Conservation (phyloP, 306 rosid genomes). For the Carpinus fangiana region DNA sequence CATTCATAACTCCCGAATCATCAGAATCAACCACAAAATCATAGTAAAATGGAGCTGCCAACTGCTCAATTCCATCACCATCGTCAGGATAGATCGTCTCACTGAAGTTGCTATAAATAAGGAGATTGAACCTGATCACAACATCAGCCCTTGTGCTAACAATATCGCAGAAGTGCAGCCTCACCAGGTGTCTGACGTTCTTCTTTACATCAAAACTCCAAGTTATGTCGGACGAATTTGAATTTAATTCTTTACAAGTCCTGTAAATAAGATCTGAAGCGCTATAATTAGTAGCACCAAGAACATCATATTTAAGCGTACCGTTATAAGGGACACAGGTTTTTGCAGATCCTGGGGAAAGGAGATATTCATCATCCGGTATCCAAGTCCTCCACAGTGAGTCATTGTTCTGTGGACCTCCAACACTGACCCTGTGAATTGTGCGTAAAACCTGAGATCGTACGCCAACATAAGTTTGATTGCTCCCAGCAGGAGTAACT, state of each 20-base stretch:
- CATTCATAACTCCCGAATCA: slow-evolving; percentile 21
- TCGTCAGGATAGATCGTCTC: accelerated
- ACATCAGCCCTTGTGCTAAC: accelerated
- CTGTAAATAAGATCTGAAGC: slow-evolving; percentile 34
- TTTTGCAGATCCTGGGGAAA: background rate
- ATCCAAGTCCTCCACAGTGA: slow-evolving; percentile 38
- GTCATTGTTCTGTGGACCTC: slow-evolving; percentile 21
- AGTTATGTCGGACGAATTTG: background rate
- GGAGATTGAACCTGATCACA: background rate
- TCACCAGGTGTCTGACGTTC: slow-evolving; percentile 28
- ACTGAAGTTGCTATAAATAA: background rate
- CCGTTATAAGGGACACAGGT: background rate
- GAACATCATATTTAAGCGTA: accelerated
- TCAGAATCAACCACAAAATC: slow-evolving; percentile 32
- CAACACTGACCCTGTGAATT: slow-evolving; percentile 42
- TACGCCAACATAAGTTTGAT: background rate
- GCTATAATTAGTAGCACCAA: background rate
- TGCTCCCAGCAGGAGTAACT: slow-evolving; percentile 5
- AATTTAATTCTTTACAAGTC: slow-evolving; percentile 6
- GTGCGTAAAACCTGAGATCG: slow-evolving; percentile 11
- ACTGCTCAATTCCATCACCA: accelerated
- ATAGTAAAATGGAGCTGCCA: background rate
- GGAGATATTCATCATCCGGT: slow-evolving; percentile 30
- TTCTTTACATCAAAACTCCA: slow-evolving; percentile 40
- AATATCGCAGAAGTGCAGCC: slow-evolving; percentile 46